Conservation (phyloP, 1,139 yeast species). For the Kodamaea sp. region DNA sequence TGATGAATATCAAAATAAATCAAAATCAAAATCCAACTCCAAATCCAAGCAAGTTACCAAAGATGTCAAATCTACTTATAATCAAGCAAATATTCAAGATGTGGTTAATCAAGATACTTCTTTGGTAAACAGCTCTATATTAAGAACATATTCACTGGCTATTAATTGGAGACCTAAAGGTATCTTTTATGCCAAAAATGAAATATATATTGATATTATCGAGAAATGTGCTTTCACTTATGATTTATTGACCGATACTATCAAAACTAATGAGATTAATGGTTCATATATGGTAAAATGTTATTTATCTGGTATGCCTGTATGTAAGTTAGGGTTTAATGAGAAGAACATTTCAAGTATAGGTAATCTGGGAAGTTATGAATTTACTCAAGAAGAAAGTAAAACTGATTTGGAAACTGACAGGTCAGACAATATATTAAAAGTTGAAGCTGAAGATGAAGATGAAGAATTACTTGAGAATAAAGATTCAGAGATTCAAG, state of each 20-base stretch:
- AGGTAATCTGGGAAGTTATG: constrained; percentile 13
- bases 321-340: constrained; percentile 42
- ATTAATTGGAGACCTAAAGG: constrained; percentile 50
- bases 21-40: constrained; percentile 5
- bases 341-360: constrained; percentile 21
- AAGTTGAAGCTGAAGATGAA: constrained; percentile 14
- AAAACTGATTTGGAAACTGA: constrained; percentile 6
- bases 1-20: constrained; percentile 3
- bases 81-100: constrained; percentile 37
- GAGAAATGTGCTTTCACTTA: constrained; percentile 40
- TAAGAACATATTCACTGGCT: constrained; percentile 40
- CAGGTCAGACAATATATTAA: constrained; percentile 18
- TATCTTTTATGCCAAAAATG: constrained; percentile 45
- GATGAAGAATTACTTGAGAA: constrained; percentile 13
- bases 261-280: constrained; percentile 34
- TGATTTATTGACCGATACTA: constrained; percentile 29
- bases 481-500: not conserved
- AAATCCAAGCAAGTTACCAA: constrained; percentile 16
- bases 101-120: constrained; percentile 25
- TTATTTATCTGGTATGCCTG: constrained; percentile 47
- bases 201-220: constrained; percentile 41
- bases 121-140: constrained; percentile 57
- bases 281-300: constrained; percentile 40
- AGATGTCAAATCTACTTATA: constrained; percentile 36
- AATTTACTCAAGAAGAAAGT: not conserved